Percentiles rank a stretch among this genome's conserved stretches.
These are phyloP conservation scores for Yarrowia hollandica DNA, from an alignment of 805 yeast genomes.

Conservation along the genomic window DNA sequence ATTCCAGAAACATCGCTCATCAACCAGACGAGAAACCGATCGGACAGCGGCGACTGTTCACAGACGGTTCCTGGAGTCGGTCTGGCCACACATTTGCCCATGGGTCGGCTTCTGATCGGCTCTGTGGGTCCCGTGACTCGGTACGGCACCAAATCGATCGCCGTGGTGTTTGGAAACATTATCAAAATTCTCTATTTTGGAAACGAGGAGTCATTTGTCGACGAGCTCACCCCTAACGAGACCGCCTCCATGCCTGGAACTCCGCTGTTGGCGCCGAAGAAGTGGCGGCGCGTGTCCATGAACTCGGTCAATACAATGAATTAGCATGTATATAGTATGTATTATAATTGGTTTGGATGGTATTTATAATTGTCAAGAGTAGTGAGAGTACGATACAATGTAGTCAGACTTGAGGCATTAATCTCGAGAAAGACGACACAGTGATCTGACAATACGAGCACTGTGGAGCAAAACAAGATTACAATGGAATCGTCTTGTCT, in stretches of 20 bases:
- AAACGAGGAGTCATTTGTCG: conserved; percentile 52
- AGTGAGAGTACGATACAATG: too few relatives aligned
- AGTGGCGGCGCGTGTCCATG: conserved; percentile 30
- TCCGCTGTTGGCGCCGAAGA: conserved; percentile 24
- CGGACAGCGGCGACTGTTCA: conserved; percentile 33
- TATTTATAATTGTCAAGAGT: background rate
- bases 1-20: conserved; percentile 46
- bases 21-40: background rate
- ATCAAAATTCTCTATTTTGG: conserved; percentile 76
- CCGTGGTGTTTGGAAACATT: conserved; percentile 70
- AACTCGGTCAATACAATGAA: conserved; percentile 27
- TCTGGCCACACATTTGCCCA: conserved; percentile 14
- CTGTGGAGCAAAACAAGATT: too few relatives aligned
- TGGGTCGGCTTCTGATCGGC: conserved; percentile 48
- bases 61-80: conserved; percentile 42
- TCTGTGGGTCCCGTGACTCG: conserved; percentile 61
- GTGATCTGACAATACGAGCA: too few relatives aligned
- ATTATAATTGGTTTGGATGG: conserved; percentile 26
- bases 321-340: conserved; percentile 29
- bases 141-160: conserved; percentile 76
- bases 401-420: too few relatives aligned
- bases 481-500: too few relatives aligned
- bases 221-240: conserved; percentile 27
- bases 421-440: too few relatives aligned
- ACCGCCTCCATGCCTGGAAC: conserved; percentile 29